These are phyloP conservation scores for Emericellopsis cladophorae DNA, from an alignment of 2,329 filamentous ascomycete species.

Conservation along the genomic window DNA sequence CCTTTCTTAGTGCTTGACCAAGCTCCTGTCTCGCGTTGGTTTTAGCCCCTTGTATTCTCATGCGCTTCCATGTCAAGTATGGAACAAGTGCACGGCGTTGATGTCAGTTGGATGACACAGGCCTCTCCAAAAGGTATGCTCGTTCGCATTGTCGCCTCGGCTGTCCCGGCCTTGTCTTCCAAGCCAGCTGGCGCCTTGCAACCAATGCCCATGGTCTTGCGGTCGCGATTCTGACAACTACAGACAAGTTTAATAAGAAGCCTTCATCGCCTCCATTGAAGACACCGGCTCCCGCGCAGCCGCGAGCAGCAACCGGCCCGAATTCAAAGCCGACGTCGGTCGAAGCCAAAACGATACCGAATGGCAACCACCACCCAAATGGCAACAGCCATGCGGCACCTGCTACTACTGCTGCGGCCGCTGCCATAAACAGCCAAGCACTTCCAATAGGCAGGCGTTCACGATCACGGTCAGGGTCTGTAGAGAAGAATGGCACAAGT, in stretches of 20 bases:
- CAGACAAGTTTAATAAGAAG: conserved; percentile 18
- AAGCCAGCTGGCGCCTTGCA: neutral
- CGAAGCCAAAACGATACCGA: neutral
- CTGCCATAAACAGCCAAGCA: conserved; percentile 1
- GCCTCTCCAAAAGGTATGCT: conserved; percentile 67
- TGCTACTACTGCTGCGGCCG: conserved; percentile 1
- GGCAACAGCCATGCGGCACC: conserved; percentile 11
- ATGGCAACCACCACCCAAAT: neutral
- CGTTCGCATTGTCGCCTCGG: conserved; percentile 14
- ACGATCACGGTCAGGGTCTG: conserved; percentile 21
- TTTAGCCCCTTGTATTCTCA: neutral
- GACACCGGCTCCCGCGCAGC: conserved; percentile 14
- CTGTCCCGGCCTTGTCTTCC: neutral
- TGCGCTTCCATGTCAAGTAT: conserved; percentile 28
- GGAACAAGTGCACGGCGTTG: conserved; percentile 72
- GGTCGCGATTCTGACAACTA: neutral
- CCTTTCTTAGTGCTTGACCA: neutral
- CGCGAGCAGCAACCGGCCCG: conserved; percentile 6
- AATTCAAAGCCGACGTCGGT: conserved; percentile 10
- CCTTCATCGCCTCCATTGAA: conserved; percentile 13
- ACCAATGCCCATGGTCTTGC: neutral
- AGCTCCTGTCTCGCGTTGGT: conserved; percentile 1
- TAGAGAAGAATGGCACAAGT: conserved; percentile 18
- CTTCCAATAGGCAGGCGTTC: conserved; percentile 8
- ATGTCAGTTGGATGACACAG: conserved; percentile 83